Conservation (phyloP, 495 filamentous ascomycete genomes). For the Lasiosphaeria miniovina region DNA sequence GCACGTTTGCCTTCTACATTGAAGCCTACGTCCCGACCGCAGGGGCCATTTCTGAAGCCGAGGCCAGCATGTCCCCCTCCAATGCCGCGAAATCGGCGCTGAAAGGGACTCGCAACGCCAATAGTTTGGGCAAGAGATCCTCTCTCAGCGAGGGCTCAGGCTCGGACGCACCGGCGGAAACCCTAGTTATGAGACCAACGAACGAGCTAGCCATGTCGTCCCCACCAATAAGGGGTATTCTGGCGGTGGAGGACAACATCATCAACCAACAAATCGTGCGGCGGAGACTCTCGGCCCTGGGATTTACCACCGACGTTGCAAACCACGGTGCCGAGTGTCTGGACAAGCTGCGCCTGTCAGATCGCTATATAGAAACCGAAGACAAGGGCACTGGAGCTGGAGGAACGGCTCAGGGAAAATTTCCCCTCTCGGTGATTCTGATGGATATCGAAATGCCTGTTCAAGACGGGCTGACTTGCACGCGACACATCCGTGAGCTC, state of each 20-base stretch:
- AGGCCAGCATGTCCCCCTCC: slow-evolving; percentile 9
- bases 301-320: slow-evolving; percentile 64
- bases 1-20: slow-evolving; percentile 78
- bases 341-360: slow-evolving; percentile 39
- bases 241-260: slow-evolving; percentile 75
- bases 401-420: background rate
- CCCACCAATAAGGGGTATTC: slow-evolving; percentile 40
- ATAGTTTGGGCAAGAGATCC: slow-evolving; percentile 1
- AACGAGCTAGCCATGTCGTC: slow-evolving; percentile 3
- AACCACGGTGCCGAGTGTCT: slow-evolving; percentile 77
- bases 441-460: slow-evolving; percentile 89
- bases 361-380: slow-evolving; percentile 32
- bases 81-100: slow-evolving; percentile 13
- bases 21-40: slow-evolving; percentile 49
- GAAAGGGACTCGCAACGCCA: background rate
- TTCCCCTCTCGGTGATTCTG: slow-evolving; percentile 51
- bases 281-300: slow-evolving; percentile 59
- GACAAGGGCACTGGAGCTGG: background rate
- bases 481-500: slow-evolving; percentile 61
- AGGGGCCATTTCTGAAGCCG: slow-evolving; percentile 30
- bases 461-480: slow-evolving; percentile 74
- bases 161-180: slow-evolving; percentile 3
- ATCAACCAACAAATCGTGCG: slow-evolving; percentile 70
- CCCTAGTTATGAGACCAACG: slow-evolving; percentile 12
- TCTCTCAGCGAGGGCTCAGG: background rate